A percentile compares a stretch with the other conserved stretches of the same genome.
These are phyloP conservation scores for Zygotorulaspora danielsina DNA, from an alignment of 805 yeast species.

Conservation along the genomic window DNA sequence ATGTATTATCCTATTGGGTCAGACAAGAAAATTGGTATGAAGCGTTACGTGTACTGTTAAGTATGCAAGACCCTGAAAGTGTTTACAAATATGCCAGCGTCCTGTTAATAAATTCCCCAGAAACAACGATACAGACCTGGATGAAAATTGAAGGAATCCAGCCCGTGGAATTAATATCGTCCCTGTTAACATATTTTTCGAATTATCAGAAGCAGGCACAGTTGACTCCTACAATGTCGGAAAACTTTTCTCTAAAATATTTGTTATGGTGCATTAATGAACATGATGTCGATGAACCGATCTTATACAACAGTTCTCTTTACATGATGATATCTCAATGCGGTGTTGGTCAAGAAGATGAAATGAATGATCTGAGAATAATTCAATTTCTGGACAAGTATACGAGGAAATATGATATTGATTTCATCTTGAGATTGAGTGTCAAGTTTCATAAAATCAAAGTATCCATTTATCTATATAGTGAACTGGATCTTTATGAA, in stretches of 20 bases:
- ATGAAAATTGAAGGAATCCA: slow-evolving; percentile 49
- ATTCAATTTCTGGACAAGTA: slow-evolving; percentile 48
- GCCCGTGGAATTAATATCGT: slow-evolving; percentile 65
- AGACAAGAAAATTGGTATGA: slow-evolving; percentile 68
- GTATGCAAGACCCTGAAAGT: slow-evolving; percentile 44
- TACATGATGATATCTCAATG: slow-evolving; percentile 53
- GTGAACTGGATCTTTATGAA: slow-evolving; percentile 64
- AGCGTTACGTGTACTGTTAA: slow-evolving; percentile 55
- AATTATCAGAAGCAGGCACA: slow-evolving; percentile 30
- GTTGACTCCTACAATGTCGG: slow-evolving; percentile 21
- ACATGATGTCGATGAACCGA: slow-evolving; percentile 40
- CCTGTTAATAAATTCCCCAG: slow-evolving; percentile 63
- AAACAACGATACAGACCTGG: slow-evolving; percentile 75
- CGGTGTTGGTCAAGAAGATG: slow-evolving; percentile 26
- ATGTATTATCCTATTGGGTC: slow-evolving; percentile 65
- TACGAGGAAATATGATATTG: slow-evolving; percentile 48
- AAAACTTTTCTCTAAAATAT: slow-evolving; percentile 65
- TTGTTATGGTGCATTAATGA: slow-evolving; percentile 51
- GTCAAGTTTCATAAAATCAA: slow-evolving; percentile 52
- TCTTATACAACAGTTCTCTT: slow-evolving; percentile 66
- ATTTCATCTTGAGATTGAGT: slow-evolving; percentile 72
- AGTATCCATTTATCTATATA: slow-evolving; percentile 70
- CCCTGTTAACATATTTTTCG: slow-evolving; percentile 65
- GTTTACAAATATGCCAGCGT: slow-evolving; percentile 68
- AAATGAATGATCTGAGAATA: slow-evolving; percentile 43